These are phyloP conservation scores for Cyclocybe aegerita DNA, from an alignment of 768 basidiomycete genomes.

Conservation along the genomic window DNA sequence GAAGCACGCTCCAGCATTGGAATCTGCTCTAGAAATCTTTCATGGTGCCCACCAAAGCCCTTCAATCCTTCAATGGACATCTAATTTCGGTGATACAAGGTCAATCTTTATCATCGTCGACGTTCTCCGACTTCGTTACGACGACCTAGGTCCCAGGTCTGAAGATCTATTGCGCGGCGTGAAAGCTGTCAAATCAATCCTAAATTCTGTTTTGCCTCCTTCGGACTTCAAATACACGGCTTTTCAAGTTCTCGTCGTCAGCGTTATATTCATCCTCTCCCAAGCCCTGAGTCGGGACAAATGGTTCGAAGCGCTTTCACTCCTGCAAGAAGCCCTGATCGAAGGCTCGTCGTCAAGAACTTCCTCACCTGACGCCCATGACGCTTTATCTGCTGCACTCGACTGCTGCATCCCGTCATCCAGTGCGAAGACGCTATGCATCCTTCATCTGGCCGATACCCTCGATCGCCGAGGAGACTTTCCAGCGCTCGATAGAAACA, in stretches of 20 bases:
- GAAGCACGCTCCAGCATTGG: slow-evolving; percentile 1
- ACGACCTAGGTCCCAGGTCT: not conserved
- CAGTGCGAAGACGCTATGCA: no score
- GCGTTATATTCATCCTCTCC: not conserved
- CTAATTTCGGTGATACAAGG: slow-evolving; percentile 4
- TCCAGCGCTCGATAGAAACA: no score
- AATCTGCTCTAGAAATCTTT: slow-evolving; percentile 2
- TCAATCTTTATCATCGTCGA: slow-evolving; percentile 5
- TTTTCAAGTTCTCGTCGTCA: slow-evolving; percentile 1
- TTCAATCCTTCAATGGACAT: not conserved
- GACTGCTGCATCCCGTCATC: no score
- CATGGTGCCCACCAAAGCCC: not conserved
- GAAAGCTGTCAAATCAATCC: not conserved
- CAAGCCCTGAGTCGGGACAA: not conserved
- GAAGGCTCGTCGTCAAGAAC: not conserved
- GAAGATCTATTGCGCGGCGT: not conserved
- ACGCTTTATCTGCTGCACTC: no score
- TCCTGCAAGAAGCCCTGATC: not conserved
- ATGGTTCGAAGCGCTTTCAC: not conserved
- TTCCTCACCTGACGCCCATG: no score
- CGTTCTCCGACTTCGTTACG: slow-evolving; percentile 2
- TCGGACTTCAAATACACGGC: slow-evolving; percentile 1
- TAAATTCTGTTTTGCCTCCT: not conserved
- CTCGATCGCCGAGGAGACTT: no score
- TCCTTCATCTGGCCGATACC: no score